Base-by-base conservation (phyloP, 73 alveolate species). In the Chromera velia region DNA sequence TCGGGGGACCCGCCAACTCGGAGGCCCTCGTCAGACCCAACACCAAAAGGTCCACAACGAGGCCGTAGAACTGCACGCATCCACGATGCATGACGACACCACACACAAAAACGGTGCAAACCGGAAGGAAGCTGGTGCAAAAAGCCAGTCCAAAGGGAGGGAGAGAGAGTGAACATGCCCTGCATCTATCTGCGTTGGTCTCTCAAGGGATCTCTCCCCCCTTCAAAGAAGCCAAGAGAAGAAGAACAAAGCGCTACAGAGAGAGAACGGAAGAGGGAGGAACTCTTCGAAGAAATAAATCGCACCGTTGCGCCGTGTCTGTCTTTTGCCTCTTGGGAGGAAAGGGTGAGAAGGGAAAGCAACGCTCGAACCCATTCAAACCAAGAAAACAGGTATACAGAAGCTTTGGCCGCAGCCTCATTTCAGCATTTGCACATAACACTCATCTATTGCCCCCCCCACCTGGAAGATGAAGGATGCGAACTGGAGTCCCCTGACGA, bases 1-100 rank as follows among this genome's bases (percentile, higher is more conserved):
- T 90, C 6, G 99, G 98, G 19, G 98, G 98, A 30, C 99, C 99
- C 32, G 99, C 99, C 62, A 97, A 47, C 89, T 97, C 99, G 28
- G 95, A 88, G 18, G 99, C 99, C 84, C 99, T 89, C 63, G 96
- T 91, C 45, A 95, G 92, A 34, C 99, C 99, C 75, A 97, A 83
- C 80, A 96, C 90, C 87, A 97, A 86, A 81, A 97, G 88, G 91
- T 97, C 99, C 62, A 96, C 82, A 34, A 96, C 93, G 72, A 96
- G 75, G 24, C 97, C 98, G 85, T 96, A 96, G 75, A 67, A 87
- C 63, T 82, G n/a, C n/a, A n/a, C n/a, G 33, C 74, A 72, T 72
- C n/a, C n/a, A n/a, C n/a, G n/a, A n/a, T n/a, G n/a, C n/a, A n/a
- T n/a, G n/a, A n/a, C n/a, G n/a, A n/a, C n/a, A n/a, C n/a, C n/a